phyloP scores from a whole-genome alignment of 1,284 basidiomycete genomes.

The Cronartium ribicola region DNA sequence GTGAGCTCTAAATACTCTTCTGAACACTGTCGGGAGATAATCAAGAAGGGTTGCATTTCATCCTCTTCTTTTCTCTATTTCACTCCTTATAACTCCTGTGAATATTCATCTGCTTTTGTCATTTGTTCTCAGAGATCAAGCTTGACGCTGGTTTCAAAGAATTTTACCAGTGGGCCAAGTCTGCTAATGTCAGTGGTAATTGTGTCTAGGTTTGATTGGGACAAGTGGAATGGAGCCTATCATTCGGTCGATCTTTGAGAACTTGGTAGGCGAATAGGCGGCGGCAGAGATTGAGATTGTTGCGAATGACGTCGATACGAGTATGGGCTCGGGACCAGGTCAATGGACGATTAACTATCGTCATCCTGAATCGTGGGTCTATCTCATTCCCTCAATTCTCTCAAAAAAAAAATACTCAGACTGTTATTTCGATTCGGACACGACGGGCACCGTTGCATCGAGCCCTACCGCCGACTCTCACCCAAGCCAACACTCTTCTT shows the following conservation, averaged over 20 bases:
- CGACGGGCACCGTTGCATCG: constrained; percentile 85
- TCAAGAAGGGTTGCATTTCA: constrained; percentile 59
- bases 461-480: constrained; percentile 70
- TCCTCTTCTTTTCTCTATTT: neutral
- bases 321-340: constrained; percentile 59
- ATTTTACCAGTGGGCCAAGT: constrained; percentile 75
- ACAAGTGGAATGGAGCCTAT: constrained; percentile 81
- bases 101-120: neutral
- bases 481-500: constrained; percentile 79
- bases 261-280: constrained; percentile 67
- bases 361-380: constrained; percentile 70
- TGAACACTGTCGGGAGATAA: constrained; percentile 69
- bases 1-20: constrained; percentile 55
- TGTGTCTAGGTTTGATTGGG: constrained; percentile 67
- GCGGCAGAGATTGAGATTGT: constrained; percentile 78
- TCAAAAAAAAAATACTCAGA: neutral
- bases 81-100: no score
- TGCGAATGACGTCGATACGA: constrained; percentile 71
- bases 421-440: constrained; percentile 65
- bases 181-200: constrained; percentile 78
- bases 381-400: neutral
- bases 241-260: constrained; percentile 78
- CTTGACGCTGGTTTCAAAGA: constrained; percentile 81
- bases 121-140: constrained; percentile 62
- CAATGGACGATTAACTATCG: constrained; percentile 79